Percentiles rank a stretch among this genome's conserved stretches.
Conservation (phyloP, 108 stramenopile species). For the Aurantiochytrium sp. region DNA sequence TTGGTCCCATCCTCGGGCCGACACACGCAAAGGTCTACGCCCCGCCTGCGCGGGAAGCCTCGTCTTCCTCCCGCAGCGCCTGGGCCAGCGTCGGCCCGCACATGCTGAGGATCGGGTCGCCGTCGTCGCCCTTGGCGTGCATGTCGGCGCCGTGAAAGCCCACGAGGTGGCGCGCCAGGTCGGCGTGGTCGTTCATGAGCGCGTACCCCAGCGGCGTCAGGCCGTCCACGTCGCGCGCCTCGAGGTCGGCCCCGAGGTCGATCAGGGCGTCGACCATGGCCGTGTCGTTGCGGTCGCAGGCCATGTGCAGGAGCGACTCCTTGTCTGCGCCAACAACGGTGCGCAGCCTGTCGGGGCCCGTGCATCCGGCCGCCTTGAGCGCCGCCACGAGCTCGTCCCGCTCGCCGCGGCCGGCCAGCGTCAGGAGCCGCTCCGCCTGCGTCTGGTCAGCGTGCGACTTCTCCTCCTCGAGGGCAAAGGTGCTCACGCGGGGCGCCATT, state of each 20-base stretch:
- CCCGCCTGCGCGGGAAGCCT: no score
- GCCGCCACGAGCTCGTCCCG: neutral
- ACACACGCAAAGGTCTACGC: no score
- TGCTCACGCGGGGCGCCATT: neutral
- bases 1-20: no score
- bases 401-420: neutral
- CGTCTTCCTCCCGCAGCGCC: no score
- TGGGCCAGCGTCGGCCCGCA: no score
- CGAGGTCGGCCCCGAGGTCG: neutral
- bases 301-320: neutral
- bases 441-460: neutral
- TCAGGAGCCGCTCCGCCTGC: neutral
- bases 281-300: neutral
- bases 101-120: neutral
- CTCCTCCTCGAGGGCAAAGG: neutral
- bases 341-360: neutral
- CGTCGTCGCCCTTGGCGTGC: neutral
- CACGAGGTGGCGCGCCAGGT: neutral
- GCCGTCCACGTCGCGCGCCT: neutral
- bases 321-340: neutral
- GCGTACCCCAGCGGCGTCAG: neutral
- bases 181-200: neutral
- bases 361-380: neutral
- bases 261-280: neutral
- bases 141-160: neutral